phyloP scores from a whole-genome alignment of 2,329 filamentous ascomycete genomes.

The Xylariomycetidae sp. region DNA sequence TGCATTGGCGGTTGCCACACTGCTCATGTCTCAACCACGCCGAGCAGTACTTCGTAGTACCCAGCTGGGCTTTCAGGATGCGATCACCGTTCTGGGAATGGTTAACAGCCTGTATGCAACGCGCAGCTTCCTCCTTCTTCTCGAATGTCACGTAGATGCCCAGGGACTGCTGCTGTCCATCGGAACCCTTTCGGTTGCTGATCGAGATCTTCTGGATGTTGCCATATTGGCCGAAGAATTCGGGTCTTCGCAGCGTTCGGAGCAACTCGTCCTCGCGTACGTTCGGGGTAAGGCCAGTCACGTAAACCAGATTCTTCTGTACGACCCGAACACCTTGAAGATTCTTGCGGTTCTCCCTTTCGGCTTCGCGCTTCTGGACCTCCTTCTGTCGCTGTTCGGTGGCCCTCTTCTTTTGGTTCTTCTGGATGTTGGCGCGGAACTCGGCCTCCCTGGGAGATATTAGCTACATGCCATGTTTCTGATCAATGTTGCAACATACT shows the following conservation, averaged over 20 bases:
- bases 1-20: constrained; percentile 93
- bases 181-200: constrained; percentile 80
- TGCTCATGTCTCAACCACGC: constrained; percentile 91
- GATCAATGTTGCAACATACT: constrained; percentile 53
- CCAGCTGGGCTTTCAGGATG: constrained; percentile 68
- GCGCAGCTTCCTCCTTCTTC: constrained; percentile 80
- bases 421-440: constrained; percentile 72
- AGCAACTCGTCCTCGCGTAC: constrained; percentile 89
- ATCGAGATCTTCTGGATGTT: constrained; percentile 99
- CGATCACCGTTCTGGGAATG: constrained; percentile 88
- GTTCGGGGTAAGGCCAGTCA: constrained; percentile 87
- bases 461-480: constrained; percentile 16
- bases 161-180: constrained; percentile 75
- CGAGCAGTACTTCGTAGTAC: constrained; percentile 98
- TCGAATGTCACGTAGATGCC: constrained; percentile 99
- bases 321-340: constrained; percentile 91
- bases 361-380: constrained; percentile 90
- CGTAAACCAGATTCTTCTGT: constrained; percentile 98
- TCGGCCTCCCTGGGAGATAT: constrained; percentile 54
- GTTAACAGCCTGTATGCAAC: constrained; percentile 87
- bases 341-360: constrained; percentile 92
- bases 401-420: constrained; percentile 89
- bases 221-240: constrained; percentile 98
- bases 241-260: constrained; percentile 79
- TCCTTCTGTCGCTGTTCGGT: constrained; percentile 84